These are phyloP conservation scores for Cerrena zonata DNA, from an alignment of 1,284 basidiomycete species.

Conservation along the genomic window DNA sequence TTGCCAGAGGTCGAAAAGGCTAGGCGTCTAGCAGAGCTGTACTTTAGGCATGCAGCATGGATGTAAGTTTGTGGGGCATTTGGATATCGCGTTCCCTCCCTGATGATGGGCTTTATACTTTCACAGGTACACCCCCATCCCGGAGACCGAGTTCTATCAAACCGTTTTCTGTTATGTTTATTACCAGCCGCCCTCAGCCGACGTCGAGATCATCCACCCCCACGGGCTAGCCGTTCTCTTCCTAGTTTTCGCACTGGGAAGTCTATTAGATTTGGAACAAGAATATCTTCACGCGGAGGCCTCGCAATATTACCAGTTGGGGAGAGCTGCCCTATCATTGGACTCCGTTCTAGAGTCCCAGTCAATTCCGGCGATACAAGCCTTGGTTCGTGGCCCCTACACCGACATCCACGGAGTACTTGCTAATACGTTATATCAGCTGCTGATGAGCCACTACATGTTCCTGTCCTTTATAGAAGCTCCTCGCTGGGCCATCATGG, in stretches of 20 bases:
- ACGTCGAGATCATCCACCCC: slow-evolving; percentile 40
- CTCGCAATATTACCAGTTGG: slow-evolving; percentile 54
- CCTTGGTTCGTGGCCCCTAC: slow-evolving; percentile 38
- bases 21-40: slow-evolving; percentile 41
- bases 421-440: slow-evolving; percentile 32
- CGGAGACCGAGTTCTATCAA: slow-evolving; percentile 48
- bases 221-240: slow-evolving; percentile 38
- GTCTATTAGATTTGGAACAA: slow-evolving; percentile 38
- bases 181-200: slow-evolving; percentile 32
- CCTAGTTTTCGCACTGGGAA: slow-evolving; percentile 30
- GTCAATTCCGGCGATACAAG: slow-evolving; percentile 56
- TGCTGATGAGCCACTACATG: slow-evolving; percentile 70
- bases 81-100: slow-evolving; percentile 8
- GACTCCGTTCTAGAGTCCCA: slow-evolving; percentile 61
- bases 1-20: slow-evolving; percentile 44
- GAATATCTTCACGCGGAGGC: slow-evolving; percentile 47
- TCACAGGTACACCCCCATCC: slow-evolving; percentile 57
- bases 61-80: slow-evolving; percentile 41
- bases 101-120: slow-evolving; percentile 8
- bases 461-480: slow-evolving; percentile 58
- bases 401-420: slow-evolving; percentile 28
- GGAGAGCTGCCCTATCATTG: slow-evolving; percentile 50
- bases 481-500: slow-evolving; percentile 66
- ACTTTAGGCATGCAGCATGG: slow-evolving; percentile 64
- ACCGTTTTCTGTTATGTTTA: slow-evolving; percentile 50